Conservation (phyloP, 352 stramenopile species). For the Globisporangium lucens region DNA sequence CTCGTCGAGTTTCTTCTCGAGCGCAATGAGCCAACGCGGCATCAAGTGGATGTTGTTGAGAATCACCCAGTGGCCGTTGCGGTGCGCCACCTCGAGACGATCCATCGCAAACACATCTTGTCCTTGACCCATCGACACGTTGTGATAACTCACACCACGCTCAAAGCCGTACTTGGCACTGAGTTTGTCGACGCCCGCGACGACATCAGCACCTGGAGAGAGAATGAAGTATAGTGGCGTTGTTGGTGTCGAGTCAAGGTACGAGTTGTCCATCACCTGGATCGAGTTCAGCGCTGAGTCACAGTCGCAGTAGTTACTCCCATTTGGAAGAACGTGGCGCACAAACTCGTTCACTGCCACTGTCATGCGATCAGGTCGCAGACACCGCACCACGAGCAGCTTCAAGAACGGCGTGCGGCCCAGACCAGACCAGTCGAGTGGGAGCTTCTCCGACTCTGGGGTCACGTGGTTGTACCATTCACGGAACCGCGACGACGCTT, state of each 20-base stretch:
- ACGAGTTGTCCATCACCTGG: slow-evolving; percentile 95
- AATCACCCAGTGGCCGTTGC: slow-evolving; percentile 97
- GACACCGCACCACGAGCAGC: slow-evolving; percentile 93
- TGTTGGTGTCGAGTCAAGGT: slow-evolving; percentile 92
- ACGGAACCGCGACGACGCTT: slow-evolving; percentile 94
- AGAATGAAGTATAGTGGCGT: slow-evolving; percentile 98
- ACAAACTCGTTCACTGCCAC: slow-evolving; percentile 96
- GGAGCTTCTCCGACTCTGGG: slow-evolving; percentile 96
- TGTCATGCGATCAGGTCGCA: slow-evolving; percentile 94
- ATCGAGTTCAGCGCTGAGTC: slow-evolving; percentile 95
- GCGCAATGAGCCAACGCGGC: slow-evolving; percentile 93
- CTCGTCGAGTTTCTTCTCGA: slow-evolving; percentile 98
- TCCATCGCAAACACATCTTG: slow-evolving; percentile 95
- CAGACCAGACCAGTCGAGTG: slow-evolving; percentile 95
- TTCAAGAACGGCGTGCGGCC: slow-evolving; percentile 96
- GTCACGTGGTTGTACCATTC: slow-evolving; percentile 98
- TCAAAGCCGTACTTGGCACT: slow-evolving; percentile 95
- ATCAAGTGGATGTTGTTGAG: slow-evolving; percentile 98
- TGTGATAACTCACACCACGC: slow-evolving; percentile 95
- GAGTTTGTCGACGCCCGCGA: slow-evolving; percentile 93
- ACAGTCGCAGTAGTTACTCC: slow-evolving; percentile 94
- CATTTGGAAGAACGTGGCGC: slow-evolving; percentile 90
- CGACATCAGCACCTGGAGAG: slow-evolving; percentile 94
- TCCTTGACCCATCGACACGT: slow-evolving; percentile 97
- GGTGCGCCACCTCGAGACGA: slow-evolving; percentile 92